phyloP scores from a whole-genome alignment of 2,329 filamentous ascomycete genomes.

The Juglanconis oblonga region DNA sequence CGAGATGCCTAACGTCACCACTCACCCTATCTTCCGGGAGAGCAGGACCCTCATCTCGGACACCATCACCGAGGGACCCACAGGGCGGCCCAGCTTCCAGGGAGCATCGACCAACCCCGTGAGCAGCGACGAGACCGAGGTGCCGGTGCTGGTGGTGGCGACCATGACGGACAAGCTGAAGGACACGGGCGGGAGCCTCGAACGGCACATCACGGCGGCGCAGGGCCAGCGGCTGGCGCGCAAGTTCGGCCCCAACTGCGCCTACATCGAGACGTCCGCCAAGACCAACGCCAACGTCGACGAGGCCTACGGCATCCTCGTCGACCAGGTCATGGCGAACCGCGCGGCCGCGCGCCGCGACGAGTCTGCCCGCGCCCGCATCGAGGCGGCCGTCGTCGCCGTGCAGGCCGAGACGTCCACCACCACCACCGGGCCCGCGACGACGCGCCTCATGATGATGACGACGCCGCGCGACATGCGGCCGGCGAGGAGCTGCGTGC shows the following conservation, averaged over 20 bases:
- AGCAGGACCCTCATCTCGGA: neutral
- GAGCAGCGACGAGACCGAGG: neutral
- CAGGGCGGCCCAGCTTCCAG: neutral
- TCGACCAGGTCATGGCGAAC: constrained; percentile 9
- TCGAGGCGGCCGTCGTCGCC: neutral
- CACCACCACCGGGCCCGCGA: neutral
- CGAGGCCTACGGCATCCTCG: constrained; percentile 10
- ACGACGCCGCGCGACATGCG: neutral
- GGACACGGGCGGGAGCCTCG: constrained; percentile 5
- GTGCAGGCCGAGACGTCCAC: neutral
- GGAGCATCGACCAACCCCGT: neutral
- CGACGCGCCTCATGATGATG: neutral
- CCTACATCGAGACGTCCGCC: constrained; percentile 13
- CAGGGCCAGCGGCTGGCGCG: constrained; percentile 10
- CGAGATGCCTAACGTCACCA: neutral
- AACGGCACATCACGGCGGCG: constrained; percentile 1
- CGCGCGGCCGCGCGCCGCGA: neutral
- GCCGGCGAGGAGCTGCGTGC: constrained; percentile 1
- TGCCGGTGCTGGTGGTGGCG: constrained; percentile 10
- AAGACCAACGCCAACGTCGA: constrained; percentile 13
- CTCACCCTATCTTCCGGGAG: neutral
- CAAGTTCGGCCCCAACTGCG: constrained; percentile 7
- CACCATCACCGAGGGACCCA: neutral
- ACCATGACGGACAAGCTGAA: constrained; percentile 6
- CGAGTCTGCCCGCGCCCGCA: neutral